Conservation (phyloP, 352 stramenopile species). For the Globisporangium canariense region DNA sequence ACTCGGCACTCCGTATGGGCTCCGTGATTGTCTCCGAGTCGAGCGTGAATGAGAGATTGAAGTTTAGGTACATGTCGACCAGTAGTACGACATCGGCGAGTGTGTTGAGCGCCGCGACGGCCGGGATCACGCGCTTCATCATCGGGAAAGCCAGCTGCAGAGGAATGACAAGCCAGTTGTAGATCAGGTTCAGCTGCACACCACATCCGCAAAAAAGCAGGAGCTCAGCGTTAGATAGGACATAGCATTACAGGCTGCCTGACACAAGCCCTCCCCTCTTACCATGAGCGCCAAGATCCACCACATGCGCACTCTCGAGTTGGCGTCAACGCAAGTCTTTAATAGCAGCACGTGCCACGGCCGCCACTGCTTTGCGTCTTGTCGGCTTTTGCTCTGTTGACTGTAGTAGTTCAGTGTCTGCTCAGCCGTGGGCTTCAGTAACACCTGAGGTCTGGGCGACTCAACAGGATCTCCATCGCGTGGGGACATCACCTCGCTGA, state of each 20-base stretch:
- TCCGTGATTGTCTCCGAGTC: constrained; percentile 53
- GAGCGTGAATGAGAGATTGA: constrained; percentile 43
- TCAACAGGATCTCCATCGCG: background rate
- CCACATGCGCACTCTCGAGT: constrained; percentile 37
- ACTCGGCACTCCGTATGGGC: constrained; percentile 25
- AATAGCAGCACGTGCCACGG: constrained; percentile 20
- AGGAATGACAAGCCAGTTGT: constrained; percentile 49
- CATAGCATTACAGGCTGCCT: background rate
- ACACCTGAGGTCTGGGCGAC: background rate
- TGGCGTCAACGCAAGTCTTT: constrained; percentile 34
- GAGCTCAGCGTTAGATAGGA: background rate
- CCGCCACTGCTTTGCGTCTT: background rate
- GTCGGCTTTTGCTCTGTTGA: background rate
- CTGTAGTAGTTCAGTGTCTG: constrained; percentile 7
- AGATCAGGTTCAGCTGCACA: constrained; percentile 12
- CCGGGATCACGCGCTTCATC: background rate
- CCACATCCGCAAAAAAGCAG: background rate
- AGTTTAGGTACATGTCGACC: constrained; percentile 50
- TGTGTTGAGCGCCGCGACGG: constrained; percentile 25
- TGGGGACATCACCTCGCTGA: background rate
- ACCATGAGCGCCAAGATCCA: constrained; percentile 40
- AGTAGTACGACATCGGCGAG: constrained; percentile 30
- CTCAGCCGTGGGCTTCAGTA: background rate
- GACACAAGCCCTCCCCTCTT: background rate
- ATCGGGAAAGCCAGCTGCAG: constrained; percentile 46